A percentile compares a stretch with the other conserved stretches of the same genome.
These are phyloP conservation scores for Coemansia sp. DNA, from an alignment of 192 early-diverging fungal genomes.

Conservation along the genomic window DNA sequence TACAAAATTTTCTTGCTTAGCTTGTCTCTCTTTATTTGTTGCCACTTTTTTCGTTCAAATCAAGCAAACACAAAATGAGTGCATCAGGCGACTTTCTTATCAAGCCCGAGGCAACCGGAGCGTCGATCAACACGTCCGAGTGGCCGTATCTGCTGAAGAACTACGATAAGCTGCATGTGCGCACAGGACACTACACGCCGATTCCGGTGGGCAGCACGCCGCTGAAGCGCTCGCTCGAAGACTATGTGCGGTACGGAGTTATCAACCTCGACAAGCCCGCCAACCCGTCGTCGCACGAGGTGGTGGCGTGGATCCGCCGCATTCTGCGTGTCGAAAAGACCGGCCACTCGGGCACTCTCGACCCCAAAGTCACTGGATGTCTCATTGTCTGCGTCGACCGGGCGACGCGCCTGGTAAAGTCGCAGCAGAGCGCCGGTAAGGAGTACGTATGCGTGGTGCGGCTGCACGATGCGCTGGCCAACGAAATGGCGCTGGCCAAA, in stretches of 20 bases:
- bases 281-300: constrained; percentile 99
- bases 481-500: constrained; percentile 80
- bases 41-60: no score
- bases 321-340: constrained; percentile 98
- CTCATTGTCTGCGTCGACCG: constrained; percentile 99
- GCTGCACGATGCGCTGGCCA: constrained; percentile 90
- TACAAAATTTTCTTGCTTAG: neutral
- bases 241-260: constrained; percentile 95
- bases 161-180: constrained; percentile 96
- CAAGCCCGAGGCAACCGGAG: constrained; percentile 76
- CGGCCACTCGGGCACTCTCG: constrained; percentile 96
- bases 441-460: constrained; percentile 96
- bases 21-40: neutral
- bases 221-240: constrained; percentile 84
- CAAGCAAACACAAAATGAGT: constrained; percentile 13
- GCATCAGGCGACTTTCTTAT: constrained; percentile 55
- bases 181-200: constrained; percentile 97
- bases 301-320: constrained; percentile 98
- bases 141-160: constrained; percentile 98
- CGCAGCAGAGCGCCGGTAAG: constrained; percentile 98
- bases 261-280: constrained; percentile 99
- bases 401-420: constrained; percentile 97
- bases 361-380: constrained; percentile 99
- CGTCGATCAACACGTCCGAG: constrained; percentile 84
- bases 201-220: constrained; percentile 93